A percentile compares a stretch with the other conserved stretches of the same genome.
Conservation (phyloP, 1,284 basidiomycete species). For the Moniliophthora roreri region DNA sequence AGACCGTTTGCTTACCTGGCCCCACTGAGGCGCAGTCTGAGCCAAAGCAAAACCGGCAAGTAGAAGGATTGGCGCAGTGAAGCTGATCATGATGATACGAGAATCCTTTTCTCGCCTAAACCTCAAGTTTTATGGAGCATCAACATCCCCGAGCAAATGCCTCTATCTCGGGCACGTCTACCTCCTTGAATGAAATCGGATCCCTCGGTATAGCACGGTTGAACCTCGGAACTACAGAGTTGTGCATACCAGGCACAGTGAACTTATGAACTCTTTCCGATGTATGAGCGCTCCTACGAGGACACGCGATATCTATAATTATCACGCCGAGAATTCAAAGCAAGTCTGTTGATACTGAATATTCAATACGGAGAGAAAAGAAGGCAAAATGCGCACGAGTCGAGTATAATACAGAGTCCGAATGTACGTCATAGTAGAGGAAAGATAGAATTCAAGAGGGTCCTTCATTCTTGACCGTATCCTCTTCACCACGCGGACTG, state of each 20-base stretch:
- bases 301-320: no score
- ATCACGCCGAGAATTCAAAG: no score
- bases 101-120: not conserved
- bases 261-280: not conserved
- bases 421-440: no score
- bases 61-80: slow-evolving; percentile 17
- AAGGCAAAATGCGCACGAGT: no score
- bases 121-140: not conserved
- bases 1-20: slow-evolving; percentile 22
- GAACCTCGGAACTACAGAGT: not conserved
- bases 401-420: no score
- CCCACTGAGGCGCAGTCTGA: slow-evolving; percentile 25
- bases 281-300: no score
- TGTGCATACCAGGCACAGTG: not conserved
- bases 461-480: no score
- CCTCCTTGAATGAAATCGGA: not conserved
- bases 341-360: no score
- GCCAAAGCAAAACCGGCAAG: slow-evolving; percentile 16
- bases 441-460: no score
- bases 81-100: slow-evolving; percentile 17
- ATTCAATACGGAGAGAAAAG: no score
- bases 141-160: slow-evolving; percentile 32
- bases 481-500: not conserved
- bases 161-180: slow-evolving; percentile 31
- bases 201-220: not conserved